Evolutionary conservation across 306 rosid species (phyloP).

Genomic region (Cucurbita maxima): DNA sequence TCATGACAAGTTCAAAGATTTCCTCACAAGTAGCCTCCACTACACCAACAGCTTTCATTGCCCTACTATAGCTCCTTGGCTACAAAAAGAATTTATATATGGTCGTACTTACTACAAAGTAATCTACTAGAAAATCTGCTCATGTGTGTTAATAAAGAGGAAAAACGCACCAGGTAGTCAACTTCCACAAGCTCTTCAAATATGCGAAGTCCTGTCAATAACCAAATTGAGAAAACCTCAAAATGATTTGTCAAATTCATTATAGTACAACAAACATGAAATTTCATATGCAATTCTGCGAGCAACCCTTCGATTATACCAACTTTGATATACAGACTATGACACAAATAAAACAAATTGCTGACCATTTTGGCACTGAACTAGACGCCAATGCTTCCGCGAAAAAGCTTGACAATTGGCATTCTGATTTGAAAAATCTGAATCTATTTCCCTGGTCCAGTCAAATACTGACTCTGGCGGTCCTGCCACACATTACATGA

Average conservation of each 20-base stretch:
- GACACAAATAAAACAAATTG: conserved; percentile 1
- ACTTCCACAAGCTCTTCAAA: conserved; percentile 95
- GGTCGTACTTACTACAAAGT: conserved; percentile 15
- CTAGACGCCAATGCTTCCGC: conserved; percentile 93
- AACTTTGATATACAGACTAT: conserved; percentile 8
- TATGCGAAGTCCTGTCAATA: conserved; percentile 70
- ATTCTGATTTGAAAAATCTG: conserved; percentile 73
- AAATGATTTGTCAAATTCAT: conserved; percentile 13
- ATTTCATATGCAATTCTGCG: not conserved
- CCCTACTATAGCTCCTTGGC: conserved; percentile 98
- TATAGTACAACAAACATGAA: not conserved
- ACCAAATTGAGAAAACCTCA: conserved; percentile 10
- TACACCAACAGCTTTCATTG: conserved; percentile 99
- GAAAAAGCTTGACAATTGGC: conserved; percentile 79
- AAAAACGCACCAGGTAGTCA: conserved; percentile 78
- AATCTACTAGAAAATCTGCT: conserved; percentile 5
- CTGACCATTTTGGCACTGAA: conserved; percentile 83
- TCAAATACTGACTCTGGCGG: conserved; percentile 80
- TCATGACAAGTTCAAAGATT: conserved; percentile 94
- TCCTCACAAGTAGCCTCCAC: conserved; percentile 97
- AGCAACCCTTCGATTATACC: conserved; percentile 5
- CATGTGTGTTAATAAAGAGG: conserved; percentile 12
- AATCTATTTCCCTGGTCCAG: conserved; percentile 79
- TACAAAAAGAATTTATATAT: conserved; percentile 31
- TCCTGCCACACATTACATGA: conserved; percentile 36